Evolutionary conservation across 306 rosid species (phyloP).

Genomic region (Astragalus glycyphyllos): DNA sequence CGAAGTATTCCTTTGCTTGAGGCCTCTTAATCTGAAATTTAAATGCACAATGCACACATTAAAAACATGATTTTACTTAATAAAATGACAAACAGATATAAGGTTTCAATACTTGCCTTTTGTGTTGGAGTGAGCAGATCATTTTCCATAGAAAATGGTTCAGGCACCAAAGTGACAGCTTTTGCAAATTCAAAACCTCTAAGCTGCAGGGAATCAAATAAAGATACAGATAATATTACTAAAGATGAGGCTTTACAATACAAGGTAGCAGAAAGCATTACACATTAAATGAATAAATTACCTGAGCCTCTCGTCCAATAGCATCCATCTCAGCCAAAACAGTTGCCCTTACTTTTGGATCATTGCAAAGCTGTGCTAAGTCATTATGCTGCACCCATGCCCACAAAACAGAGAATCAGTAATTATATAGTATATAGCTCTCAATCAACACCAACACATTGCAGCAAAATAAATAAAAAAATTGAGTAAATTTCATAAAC

Average conservation of each 20-base stretch:
- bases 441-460: background rate
- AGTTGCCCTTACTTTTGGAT: conserved; percentile 79
- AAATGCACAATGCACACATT: conserved; percentile 29
- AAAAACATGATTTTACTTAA: conserved; percentile 27
- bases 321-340: conserved; percentile 95
- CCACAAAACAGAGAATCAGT: conserved; percentile 38
- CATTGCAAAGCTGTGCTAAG: conserved; percentile 75
- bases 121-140: conserved; percentile 92
- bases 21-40: conserved; percentile 82
- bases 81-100: conserved; percentile 9
- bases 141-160: conserved; percentile 87
- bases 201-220: conserved; percentile 60
- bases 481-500: conserved; percentile 22
- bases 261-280: background rate
- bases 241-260: background rate
- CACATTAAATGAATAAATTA: conserved; percentile 44
- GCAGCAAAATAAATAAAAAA: conserved; percentile 34
- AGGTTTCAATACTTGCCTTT: conserved; percentile 68
- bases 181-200: conserved; percentile 95
- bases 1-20: conserved; percentile 85
- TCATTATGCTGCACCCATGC: conserved; percentile 62
- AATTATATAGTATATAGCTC: background rate
- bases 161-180: conserved; percentile 73
- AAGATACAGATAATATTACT: conserved; percentile 11
- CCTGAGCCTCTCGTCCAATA: conserved; percentile 86